Conservation (phyloP, 202 grass and related monocot species). For the Saccharum hybrid region DNA sequence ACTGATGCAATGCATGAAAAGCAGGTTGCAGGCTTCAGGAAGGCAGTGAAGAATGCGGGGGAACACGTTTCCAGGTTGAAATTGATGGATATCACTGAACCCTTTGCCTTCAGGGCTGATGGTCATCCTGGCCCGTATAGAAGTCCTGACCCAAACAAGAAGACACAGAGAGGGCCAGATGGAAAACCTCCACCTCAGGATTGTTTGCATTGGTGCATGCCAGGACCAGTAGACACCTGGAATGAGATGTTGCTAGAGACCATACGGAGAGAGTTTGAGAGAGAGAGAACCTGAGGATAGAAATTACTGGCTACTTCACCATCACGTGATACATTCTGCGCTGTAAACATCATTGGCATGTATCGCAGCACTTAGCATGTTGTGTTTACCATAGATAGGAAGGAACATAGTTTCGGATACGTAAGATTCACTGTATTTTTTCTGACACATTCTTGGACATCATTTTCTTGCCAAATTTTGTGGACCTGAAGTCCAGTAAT, state of each 20-base stretch:
- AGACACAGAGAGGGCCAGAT: conserved; percentile 83
- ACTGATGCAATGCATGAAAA: conserved; percentile 78
- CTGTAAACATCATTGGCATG: not conserved
- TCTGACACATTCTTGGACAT: conserved; percentile 27
- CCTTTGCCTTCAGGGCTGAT: conserved; percentile 73
- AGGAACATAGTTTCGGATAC: conserved; percentile 37
- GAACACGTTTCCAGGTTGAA: conserved; percentile 61
- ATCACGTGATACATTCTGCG: not conserved
- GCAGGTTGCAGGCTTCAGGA: conserved; percentile 66
- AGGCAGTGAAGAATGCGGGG: conserved; percentile 57
- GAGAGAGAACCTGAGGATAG: conserved; percentile 47
- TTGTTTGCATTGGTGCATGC: conserved; percentile 98
- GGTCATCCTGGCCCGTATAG: conserved; percentile 95
- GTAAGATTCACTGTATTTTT: conserved; percentile 24
- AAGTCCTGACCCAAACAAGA: conserved; percentile 89
- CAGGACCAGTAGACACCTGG: conserved; percentile 85
- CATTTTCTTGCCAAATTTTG: conserved; percentile 31
- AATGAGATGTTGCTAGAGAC: conserved; percentile 89
- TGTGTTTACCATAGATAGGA: conserved; percentile 45
- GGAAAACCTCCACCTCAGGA: conserved; percentile 91
- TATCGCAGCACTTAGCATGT: conserved; percentile 12
- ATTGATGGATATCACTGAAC: conserved; percentile 87
- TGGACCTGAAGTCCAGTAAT: not conserved
- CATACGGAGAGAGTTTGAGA: conserved; percentile 66
- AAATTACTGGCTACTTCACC: not conserved